Evolutionary conservation across 176 grass and related monocot species (phyloP).

Genomic region (Alloteropsis semialata): DNA sequence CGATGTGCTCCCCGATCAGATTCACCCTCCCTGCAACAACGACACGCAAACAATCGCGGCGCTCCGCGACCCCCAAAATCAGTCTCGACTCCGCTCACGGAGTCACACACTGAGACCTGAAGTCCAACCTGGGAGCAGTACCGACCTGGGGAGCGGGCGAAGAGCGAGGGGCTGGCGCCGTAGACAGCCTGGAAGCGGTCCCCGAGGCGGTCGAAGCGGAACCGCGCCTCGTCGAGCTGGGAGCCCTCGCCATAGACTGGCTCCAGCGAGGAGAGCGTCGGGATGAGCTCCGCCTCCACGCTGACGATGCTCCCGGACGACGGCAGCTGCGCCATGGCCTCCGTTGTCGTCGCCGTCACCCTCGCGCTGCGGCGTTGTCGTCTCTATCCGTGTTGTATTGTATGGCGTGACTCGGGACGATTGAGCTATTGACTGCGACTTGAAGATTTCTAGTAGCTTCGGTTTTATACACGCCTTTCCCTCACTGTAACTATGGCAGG

Average conservation of each 20-base stretch:
- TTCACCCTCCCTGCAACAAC: conserved; percentile 77
- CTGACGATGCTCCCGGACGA: neutral
- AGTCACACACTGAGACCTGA: neutral
- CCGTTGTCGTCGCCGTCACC: neutral
- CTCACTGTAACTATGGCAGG: neutral
- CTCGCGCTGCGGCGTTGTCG: neutral
- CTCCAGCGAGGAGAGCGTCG: conserved; percentile 61
- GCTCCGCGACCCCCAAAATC: neutral
- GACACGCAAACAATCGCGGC: too few relatives aligned
- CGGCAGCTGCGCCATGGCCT: conserved; percentile 22
- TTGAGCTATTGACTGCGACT: conserved; percentile 3
- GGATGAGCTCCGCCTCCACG: conserved; percentile 49
- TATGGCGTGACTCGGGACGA: conserved; percentile 18
- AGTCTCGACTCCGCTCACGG: neutral
- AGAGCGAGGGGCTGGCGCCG: conserved; percentile 54
- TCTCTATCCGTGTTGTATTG: conserved; percentile 24
- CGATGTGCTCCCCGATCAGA: conserved; percentile 97
- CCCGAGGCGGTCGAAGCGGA: conserved; percentile 69
- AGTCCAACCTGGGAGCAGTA: neutral
- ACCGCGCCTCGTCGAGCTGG: conserved; percentile 73
- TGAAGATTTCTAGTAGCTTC: neutral
- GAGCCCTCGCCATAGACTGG: conserved; percentile 71
- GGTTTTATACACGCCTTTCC: neutral
- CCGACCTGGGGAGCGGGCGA: conserved; percentile 80
- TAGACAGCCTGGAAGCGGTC: conserved; percentile 65